Base-by-base conservation (phyloP, 805 yeast genomes). In the Schizosaccharomyces lindneri region DNA sequence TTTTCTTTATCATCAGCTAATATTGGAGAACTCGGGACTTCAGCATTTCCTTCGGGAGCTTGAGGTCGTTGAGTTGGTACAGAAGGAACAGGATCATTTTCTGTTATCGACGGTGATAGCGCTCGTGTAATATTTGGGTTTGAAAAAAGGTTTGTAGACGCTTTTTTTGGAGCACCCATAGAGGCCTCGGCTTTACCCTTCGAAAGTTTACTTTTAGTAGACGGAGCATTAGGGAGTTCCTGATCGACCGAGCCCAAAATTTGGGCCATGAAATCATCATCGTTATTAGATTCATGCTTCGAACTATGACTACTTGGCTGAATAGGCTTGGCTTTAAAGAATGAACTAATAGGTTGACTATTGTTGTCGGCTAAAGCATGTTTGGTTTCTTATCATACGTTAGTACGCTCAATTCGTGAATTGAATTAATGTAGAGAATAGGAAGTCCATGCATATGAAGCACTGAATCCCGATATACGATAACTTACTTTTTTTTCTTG, bases 191-290 rank as follows among this genome's bases (percentile, higher is more conserved):
- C 21, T 46, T n/a, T 46, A 46, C 31, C 27, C 11, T 51, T 17
- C 9, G 31, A 24, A 24, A 21, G 57, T 13, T 51, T 51, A 19
- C 57, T 21, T 51, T 51, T 51, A 7, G 31, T 51, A 21, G 57
- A 29, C 19, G 27, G 57, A 3, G 19, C 36, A 13, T 11, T 24
- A 27, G 5, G 36, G 9, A 60, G 62, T 19, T 73, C 75, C 59
- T 80, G 78, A 62, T 80, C 87, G 17, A 51, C n/a, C 11, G 57
- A 21, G 63, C 78, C 80, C 60, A 85, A 73, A 62, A 85, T 81
- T 67, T 84, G 89, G 68, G 84, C 89, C 64, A 87, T 77, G 63
- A 77, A 79, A 60, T 78, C 78, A 55, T 76, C 76, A 1, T 75
- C 73, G 61, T 79, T 69, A 9, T 51, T 51, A 15, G 21, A 17